These are phyloP conservation scores for Pythium phragmitis DNA, from an alignment of 352 stramenopile species.

Conservation along the genomic window DNA sequence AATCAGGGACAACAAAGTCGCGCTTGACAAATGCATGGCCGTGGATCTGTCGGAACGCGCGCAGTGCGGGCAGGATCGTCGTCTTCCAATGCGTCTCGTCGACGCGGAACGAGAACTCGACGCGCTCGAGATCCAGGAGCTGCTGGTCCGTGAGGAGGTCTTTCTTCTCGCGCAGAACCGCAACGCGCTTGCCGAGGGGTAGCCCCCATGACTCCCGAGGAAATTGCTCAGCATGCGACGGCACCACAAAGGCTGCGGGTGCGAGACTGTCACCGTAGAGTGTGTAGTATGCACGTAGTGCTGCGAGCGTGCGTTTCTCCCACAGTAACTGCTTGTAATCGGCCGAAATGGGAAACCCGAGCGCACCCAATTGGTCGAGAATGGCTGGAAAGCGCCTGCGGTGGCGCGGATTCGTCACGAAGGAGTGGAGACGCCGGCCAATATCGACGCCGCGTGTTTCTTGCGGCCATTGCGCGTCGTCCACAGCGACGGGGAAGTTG, in stretches of 20 bases:
- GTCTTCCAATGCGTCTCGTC: conserved; percentile 26
- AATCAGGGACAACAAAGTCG: conserved; percentile 24
- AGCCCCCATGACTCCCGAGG: conserved; percentile 15
- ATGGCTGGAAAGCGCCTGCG: conserved; percentile 4
- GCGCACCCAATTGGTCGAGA: not conserved
- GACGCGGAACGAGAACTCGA: conserved; percentile 33
- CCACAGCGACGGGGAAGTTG: conserved; percentile 15
- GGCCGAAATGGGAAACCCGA: conserved; percentile 13
- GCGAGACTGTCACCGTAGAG: conserved; percentile 22
- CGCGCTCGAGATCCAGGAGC: conserved; percentile 14
- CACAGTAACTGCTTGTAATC: conserved; percentile 25
- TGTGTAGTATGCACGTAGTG: conserved; percentile 11
- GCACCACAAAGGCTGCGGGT: conserved; percentile 20
- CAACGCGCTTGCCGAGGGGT: conserved; percentile 17
- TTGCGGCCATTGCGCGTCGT: conserved; percentile 16
- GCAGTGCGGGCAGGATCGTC: conserved; percentile 25
- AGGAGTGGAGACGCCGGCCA: conserved; percentile 17
- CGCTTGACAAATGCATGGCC: conserved; percentile 18
- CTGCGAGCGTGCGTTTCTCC: conserved; percentile 21
- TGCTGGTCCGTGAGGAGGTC: conserved; percentile 9
- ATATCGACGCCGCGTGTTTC: conserved; percentile 22
- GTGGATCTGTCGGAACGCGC: conserved; percentile 12
- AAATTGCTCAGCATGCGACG: not conserved
- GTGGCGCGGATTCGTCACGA: conserved; percentile 17
- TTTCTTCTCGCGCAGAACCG: conserved; percentile 6